These are phyloP conservation scores for Coniochaeta hoffmannii DNA, from an alignment of 2,329 filamentous ascomycete species.

Conservation along the genomic window DNA sequence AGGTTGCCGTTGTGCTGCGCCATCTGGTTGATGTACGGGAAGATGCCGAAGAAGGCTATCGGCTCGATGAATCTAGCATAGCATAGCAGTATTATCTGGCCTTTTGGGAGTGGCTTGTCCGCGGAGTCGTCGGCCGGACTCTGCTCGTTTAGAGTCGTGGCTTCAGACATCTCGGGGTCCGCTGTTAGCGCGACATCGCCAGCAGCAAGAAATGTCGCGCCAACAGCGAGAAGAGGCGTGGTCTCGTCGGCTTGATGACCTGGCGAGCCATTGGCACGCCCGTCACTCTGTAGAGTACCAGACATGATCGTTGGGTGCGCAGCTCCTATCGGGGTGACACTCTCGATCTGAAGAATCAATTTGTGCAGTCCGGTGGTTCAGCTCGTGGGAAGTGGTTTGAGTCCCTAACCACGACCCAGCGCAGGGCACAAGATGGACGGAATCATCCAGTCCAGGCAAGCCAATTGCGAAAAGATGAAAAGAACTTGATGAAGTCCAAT, in stretches of 20 bases:
- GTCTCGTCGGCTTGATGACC: constrained; percentile 15
- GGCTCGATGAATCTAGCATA: constrained; percentile 67
- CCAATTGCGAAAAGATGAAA: too few relatives aligned
- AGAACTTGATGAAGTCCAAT: background rate
- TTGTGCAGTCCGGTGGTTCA: too few relatives aligned
- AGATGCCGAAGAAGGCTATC: constrained; percentile 76
- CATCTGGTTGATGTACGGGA: constrained; percentile 76
- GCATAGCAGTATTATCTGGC: constrained; percentile 68
- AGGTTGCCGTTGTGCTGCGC: constrained; percentile 58
- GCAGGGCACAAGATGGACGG: too few relatives aligned
- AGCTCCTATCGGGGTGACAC: background rate
- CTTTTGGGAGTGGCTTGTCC: constrained; percentile 45
- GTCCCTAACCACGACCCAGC: too few relatives aligned
- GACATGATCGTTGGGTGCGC: background rate
- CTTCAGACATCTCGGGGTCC: constrained; percentile 12
- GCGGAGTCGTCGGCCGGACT: constrained; percentile 18
- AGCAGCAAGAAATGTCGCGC: constrained; percentile 21
- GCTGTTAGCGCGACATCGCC: constrained; percentile 10
- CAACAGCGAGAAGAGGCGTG: constrained; percentile 21
- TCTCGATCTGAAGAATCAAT: background rate
- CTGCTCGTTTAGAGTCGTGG: constrained; percentile 10
- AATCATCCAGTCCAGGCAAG: too few relatives aligned
- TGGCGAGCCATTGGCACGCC: background rate
- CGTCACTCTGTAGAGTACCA: background rate
- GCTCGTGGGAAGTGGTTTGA: too few relatives aligned